Conservation (phyloP, 2,329 filamentous ascomycete species). For the Fusarium anguioides region DNA sequence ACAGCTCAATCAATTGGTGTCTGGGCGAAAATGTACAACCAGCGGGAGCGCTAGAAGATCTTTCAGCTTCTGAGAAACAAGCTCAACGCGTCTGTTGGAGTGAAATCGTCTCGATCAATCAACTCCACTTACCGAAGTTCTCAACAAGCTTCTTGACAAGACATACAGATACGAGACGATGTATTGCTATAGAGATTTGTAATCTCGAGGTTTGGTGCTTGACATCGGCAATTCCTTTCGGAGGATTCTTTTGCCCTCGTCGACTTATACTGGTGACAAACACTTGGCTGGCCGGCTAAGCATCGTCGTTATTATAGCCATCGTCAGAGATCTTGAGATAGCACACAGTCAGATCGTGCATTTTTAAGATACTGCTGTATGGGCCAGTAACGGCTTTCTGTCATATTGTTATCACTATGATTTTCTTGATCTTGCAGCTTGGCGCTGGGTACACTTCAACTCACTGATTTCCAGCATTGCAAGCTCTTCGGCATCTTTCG, state of each 20-base stretch:
- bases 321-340: conserved; percentile 74
- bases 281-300: conserved; percentile 59
- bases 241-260: conserved; percentile 75
- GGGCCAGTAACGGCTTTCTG: background rate
- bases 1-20: too few relatives aligned
- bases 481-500: conserved; percentile 31
- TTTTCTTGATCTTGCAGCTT: conserved; percentile 49
- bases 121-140: conserved; percentile 27
- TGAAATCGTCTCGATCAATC: background rate
- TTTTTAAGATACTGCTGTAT: conserved; percentile 71
- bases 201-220: conserved; percentile 44
- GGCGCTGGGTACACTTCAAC: conserved; percentile 71
- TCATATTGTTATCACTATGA: background rate
- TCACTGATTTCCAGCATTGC: conserved; percentile 54
- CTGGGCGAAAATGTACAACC: background rate
- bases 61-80: conserved; percentile 8
- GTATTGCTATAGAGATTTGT: background rate
- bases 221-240: conserved; percentile 70
- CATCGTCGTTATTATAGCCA: conserved; percentile 48
- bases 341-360: conserved; percentile 70
- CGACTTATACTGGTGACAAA: conserved; percentile 73
- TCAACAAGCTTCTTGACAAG: background rate
- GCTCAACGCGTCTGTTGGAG: conserved; percentile 12
- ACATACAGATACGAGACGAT: conserved; percentile 2
- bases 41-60: background rate